Base-by-base conservation (phyloP, 2,329 filamentous ascomycete species). In the Byssothecium circinans region DNA sequence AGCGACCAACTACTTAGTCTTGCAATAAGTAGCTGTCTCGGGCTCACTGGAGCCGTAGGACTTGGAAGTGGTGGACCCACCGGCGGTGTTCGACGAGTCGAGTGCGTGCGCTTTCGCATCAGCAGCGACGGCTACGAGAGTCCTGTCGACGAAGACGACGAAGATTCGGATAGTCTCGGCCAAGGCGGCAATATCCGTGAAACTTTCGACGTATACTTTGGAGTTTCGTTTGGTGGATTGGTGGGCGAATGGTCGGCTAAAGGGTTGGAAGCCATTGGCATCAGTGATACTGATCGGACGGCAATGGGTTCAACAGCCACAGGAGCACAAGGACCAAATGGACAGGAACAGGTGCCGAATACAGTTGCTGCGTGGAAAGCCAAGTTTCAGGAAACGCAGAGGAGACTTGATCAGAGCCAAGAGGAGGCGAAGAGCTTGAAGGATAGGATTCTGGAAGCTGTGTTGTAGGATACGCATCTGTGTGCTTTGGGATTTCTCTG, bases 201-300 rank as follows among this genome's bases (percentile, higher is more conserved):
- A 41, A 67, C 71, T 0, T 78, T 74, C 43, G 75, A 78, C 43
- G 60, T 79, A 1, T 68, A 57, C 22, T 78, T 77, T 65, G 67
- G 59, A 2, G 66, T 74, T 2, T 61, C 64, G 1, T 71, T 76
- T 53, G 75, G 73, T 2, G 67, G 68, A 0, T 60, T 75, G 27
- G 65, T 57, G 0, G 76, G 74, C 0, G 67, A 72, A 39, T 78
- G 77, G 61, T 64, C 63, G 17, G 65, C 74, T 12, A 75, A 74
- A 41, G 73, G 73, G 0, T 43, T 78, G 10, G 49, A 49, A 19
- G 49, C 64, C 17, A 50, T 49, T 3, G 25, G 49, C 10, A 45
- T 49, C 19, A 47, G 62, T 2, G 25, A 33, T 11, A 53, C 49
- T 10, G 49, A 40, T 2, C 52, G 50, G 3, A 43, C 22, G 7